These are phyloP conservation scores for Eimeria praecox DNA, from an alignment of 169 alveolate genomes.

Conservation along the genomic window DNA sequence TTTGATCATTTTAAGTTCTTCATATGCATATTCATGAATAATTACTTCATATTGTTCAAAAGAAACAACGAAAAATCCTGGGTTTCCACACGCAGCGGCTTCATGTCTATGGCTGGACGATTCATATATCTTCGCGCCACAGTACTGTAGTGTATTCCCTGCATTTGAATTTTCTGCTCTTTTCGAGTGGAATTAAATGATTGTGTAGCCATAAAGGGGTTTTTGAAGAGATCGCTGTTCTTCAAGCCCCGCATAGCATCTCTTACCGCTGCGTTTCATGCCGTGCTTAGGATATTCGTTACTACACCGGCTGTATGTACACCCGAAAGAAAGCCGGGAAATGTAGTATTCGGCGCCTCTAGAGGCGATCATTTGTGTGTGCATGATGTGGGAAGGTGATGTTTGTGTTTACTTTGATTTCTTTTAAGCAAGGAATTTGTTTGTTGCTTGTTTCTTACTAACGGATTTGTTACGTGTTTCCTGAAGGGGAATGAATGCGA, in stretches of 20 bases:
- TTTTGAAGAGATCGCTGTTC: background rate
- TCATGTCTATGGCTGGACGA: background rate
- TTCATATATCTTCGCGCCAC: background rate
- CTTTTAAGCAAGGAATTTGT: background rate
- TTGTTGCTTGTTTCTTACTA: no score
- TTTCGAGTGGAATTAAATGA: background rate
- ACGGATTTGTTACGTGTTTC: no score
- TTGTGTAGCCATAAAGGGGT: background rate
- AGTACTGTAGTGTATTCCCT: background rate
- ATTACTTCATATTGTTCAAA: background rate
- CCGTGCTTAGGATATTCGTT: background rate
- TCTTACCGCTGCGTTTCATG: no score
- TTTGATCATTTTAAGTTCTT: background rate
- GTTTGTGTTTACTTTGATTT: background rate
- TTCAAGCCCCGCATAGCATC: background rate
- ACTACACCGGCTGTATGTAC: background rate
- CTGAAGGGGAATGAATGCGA: background rate
- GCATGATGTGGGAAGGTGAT: background rate
- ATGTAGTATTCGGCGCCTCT: background rate
- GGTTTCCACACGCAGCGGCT: background rate
- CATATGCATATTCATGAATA: background rate
- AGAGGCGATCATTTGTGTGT: background rate
- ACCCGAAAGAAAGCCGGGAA: background rate
- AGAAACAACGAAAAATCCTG: background rate
- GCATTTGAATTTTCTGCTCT: background rate